A percentile compares a stretch with the other conserved stretches of the same genome.
phyloP scores from a whole-genome alignment of 768 basidiomycete species.

The Pholiota molesta region DNA sequence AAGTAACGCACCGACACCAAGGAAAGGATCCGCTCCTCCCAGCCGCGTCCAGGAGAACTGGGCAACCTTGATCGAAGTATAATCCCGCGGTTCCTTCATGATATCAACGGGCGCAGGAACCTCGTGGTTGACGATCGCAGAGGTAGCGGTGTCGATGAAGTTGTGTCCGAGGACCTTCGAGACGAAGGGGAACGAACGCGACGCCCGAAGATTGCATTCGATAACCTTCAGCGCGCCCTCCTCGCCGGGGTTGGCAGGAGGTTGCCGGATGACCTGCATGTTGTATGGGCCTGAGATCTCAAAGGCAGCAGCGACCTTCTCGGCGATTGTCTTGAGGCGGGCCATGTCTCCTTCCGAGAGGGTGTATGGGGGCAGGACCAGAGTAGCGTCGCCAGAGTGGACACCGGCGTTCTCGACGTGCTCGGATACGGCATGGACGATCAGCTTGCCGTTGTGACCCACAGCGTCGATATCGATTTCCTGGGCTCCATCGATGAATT shows the following conservation, averaged over 20 bases:
- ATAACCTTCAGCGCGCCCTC: constrained; percentile 90
- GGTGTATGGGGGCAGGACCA: constrained; percentile 94
- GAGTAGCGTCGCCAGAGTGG: constrained; percentile 97
- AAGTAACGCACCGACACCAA: constrained; percentile 79
- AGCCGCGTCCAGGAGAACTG: constrained; percentile 99
- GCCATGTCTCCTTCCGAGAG: constrained; percentile 74
- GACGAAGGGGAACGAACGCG: constrained; percentile 98
- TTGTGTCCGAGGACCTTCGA: constrained; percentile 97
- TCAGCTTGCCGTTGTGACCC: constrained; percentile 87
- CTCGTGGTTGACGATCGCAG: constrained; percentile 81
- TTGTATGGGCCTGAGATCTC: constrained; percentile 98
- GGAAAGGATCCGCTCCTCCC: constrained; percentile 94
- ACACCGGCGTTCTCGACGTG: constrained; percentile 99
- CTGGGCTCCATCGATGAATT: constrained; percentile 97
- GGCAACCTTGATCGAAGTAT: constrained; percentile 95
- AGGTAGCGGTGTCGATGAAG: constrained; percentile 93
- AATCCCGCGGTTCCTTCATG: constrained; percentile 88
- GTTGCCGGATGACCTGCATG: constrained; percentile 97
- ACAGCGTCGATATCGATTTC: constrained; percentile 99
- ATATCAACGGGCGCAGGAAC: constrained; percentile 92
- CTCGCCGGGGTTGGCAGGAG: constrained; percentile 47
- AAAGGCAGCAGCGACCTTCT: constrained; percentile 94
- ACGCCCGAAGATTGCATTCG: constrained; percentile 97
- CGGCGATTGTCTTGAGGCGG: constrained; percentile 90
- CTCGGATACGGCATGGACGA: constrained; percentile 96